Conservation (phyloP, 768 basidiomycete genomes). For the Pisolithus marmoratus region DNA sequence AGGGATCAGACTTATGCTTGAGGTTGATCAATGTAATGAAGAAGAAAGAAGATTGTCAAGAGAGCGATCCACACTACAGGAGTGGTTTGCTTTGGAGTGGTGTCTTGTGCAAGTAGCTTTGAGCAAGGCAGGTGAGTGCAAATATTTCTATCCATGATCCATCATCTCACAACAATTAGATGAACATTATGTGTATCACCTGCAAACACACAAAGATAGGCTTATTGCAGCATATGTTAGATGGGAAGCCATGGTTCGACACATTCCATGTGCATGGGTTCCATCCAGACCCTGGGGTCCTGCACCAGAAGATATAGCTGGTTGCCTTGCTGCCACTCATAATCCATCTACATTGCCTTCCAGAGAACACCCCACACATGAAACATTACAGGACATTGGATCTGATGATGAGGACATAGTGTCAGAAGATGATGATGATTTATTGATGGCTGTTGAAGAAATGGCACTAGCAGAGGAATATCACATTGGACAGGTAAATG, state of each 20-base stretch:
- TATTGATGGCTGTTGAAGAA: conserved; percentile 1
- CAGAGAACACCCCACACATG: background rate
- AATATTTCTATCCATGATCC: background rate
- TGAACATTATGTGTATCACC: background rate
- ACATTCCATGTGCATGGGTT: background rate
- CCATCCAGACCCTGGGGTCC: background rate
- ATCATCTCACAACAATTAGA: background rate
- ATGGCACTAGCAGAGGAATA: conserved; percentile 3
- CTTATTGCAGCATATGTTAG: background rate
- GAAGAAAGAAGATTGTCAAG: too few species aligned
- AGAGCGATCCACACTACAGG: too few species aligned
- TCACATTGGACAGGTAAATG: background rate
- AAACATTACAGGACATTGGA: background rate
- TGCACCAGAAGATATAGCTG: background rate
- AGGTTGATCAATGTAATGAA: too few species aligned
- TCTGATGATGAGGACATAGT: background rate
- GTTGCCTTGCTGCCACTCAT: background rate
- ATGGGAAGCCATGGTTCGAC: background rate
- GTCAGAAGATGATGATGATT: background rate
- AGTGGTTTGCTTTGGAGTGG: too few species aligned
- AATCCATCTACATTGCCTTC: background rate
- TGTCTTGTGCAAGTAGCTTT: too few species aligned
- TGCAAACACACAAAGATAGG: background rate
- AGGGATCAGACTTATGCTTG: too few species aligned
- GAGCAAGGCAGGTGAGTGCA: background rate